Evolutionary conservation across 23 red algal species (phyloP).

Genomic region (Chondrus crispus): DNA sequence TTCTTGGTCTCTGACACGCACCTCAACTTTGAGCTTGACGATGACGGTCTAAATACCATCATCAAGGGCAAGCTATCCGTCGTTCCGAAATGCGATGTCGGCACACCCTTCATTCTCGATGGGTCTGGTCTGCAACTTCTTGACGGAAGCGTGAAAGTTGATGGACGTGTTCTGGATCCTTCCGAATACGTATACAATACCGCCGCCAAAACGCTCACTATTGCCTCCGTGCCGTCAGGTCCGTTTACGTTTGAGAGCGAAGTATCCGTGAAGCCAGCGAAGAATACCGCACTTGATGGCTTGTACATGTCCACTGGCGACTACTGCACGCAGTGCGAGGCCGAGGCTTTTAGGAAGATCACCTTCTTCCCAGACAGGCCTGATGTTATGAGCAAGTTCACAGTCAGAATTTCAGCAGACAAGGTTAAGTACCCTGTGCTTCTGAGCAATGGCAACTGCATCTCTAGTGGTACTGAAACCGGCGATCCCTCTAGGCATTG

Average conservation of each 20-base stretch:
- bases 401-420: conserved; percentile 57
- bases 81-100: not conserved
- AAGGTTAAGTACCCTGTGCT: conserved; percentile 72
- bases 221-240: conserved; percentile 24
- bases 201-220: not conserved
- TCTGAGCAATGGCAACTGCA: conserved; percentile 88
- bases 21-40: conserved; percentile 75
- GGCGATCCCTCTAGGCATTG: conserved; percentile 60
- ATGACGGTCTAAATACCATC: conserved; percentile 56
- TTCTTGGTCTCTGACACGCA: conserved; percentile 68
- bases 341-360: conserved; percentile 93
- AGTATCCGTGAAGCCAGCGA: conserved; percentile 64
- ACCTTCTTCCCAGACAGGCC: conserved; percentile 89
- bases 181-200: conserved; percentile 48
- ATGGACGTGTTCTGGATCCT: conserved; percentile 29
- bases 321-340: conserved; percentile 97
- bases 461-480: conserved; percentile 15
- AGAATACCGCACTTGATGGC: conserved; percentile 88
- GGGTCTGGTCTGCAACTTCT: conserved; percentile 58
- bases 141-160: conserved; percentile 48
- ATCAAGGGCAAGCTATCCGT: conserved; percentile 51
- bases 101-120: conserved; percentile 53
- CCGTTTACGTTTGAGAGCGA: conserved; percentile 57
- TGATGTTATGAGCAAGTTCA: conserved; percentile 94
- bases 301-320: conserved; percentile 88